Evolutionary conservation across 164 flowering plant species (phyloP).

Genomic region (grape (Vitis vinifera)): ASM3070453v1 NC_081823.1:4583001-4583500

Average conservation of each 20-base stretch:
- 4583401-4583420: background rate
- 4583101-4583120: slow-evolving; percentile 24
- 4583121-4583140: slow-evolving; percentile 20
- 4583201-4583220: slow-evolving; percentile 18
- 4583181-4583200: slow-evolving; percentile 36
- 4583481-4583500: slow-evolving; percentile 1
- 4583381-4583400: slow-evolving; percentile 4
- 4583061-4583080: slow-evolving; percentile 25
- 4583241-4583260: slow-evolving; percentile 21
- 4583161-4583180: slow-evolving; percentile 4
- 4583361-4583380: slow-evolving; percentile 24
- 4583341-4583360: slow-evolving; percentile 13
- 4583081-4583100: slow-evolving; percentile 19
- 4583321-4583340: slow-evolving; percentile 3
- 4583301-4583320: slow-evolving; percentile 19
- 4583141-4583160: slow-evolving; percentile 13
- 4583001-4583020: slow-evolving; percentile 19
- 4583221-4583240: background rate
- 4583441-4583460: slow-evolving; percentile 10
- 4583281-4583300: slow-evolving; percentile 13
- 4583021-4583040: slow-evolving; percentile 18
- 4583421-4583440: slow-evolving; percentile 1
- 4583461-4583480: background rate
- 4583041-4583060: slow-evolving; percentile 21
- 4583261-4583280: slow-evolving; percentile 14